Percentiles rank a stretch among this genome's conserved stretches.
phyloP scores from a whole-genome alignment of 345 rosid species.

The Eutrema heterophyllum region DNA sequence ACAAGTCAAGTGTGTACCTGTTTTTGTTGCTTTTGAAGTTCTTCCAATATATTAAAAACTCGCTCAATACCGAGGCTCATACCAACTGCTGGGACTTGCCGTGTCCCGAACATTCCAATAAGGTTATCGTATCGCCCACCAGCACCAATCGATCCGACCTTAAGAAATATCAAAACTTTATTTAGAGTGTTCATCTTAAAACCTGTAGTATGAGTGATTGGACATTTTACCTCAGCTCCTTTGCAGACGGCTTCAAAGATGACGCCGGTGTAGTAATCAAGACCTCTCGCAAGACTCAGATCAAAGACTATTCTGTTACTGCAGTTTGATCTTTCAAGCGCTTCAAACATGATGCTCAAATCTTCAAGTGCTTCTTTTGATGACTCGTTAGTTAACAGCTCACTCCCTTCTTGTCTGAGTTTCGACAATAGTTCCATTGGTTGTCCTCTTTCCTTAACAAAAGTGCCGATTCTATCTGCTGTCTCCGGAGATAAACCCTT shows the following conservation, averaged over 20 bases:
- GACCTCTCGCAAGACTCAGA: slow-evolving; percentile 97
- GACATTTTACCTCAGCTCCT: slow-evolving; percentile 65
- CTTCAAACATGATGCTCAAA: slow-evolving; percentile 72
- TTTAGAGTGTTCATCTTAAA: not conserved
- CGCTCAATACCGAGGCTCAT: slow-evolving; percentile 93
- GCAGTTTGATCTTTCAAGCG: slow-evolving; percentile 73
- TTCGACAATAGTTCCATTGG: slow-evolving; percentile 59
- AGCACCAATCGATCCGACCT: slow-evolving; percentile 97
- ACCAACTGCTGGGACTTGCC: slow-evolving; percentile 92
- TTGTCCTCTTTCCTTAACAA: slow-evolving; percentile 71
- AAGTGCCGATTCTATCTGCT: slow-evolving; percentile 73
- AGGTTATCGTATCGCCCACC: slow-evolving; percentile 95
- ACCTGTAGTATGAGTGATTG: not conserved
- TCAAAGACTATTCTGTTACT: slow-evolving; percentile 79
- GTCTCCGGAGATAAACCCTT: slow-evolving; percentile 67
- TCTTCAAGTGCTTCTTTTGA: slow-evolving; percentile 71
- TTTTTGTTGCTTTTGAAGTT: slow-evolving; percentile 50
- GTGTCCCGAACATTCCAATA: slow-evolving; percentile 81
- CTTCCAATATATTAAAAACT: slow-evolving; percentile 86
- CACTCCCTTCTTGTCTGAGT: slow-evolving; percentile 55
- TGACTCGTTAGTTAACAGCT: slow-evolving; percentile 52
- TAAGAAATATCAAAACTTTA: not conserved
- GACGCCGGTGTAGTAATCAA: slow-evolving; percentile 95
- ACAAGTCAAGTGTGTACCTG: slow-evolving; percentile 38
- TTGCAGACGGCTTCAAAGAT: slow-evolving; percentile 86